Evolutionary conservation across 2,329 filamentous ascomycete genomes (phyloP).

Genomic region (Cladophialophora yegresii): DNA sequence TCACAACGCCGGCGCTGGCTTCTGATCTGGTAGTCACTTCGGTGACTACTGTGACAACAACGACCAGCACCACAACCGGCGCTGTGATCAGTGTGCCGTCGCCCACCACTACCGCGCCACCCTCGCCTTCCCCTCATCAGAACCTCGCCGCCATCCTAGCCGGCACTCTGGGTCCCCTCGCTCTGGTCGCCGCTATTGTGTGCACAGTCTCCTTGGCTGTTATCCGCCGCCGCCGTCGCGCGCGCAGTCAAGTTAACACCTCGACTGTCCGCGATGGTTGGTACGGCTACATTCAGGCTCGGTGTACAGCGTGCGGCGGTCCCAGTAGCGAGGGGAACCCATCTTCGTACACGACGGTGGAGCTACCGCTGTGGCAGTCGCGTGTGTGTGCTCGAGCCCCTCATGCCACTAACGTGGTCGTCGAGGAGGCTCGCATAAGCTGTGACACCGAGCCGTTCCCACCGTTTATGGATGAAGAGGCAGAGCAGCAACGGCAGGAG

Average conservation of each 20-base stretch:
- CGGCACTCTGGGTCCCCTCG: neutral
- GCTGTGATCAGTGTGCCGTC: neutral
- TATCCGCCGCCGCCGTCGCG: neutral
- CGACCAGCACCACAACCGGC: neutral
- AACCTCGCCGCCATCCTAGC: neutral
- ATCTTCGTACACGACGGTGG: neutral
- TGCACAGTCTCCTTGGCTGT: neutral
- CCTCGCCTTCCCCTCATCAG: neutral
- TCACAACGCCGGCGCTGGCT: neutral
- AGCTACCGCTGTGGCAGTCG: neutral
- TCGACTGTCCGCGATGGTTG: neutral
- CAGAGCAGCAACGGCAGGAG: neutral
- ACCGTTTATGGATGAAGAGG: neutral
- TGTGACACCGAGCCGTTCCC: neutral
- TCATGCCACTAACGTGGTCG: neutral
- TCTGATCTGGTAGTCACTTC: neutral
- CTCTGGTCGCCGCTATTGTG: neutral
- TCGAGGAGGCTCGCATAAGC: neutral
- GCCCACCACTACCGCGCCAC: too few relatives aligned
- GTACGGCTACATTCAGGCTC: neutral
- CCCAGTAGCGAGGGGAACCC: neutral
- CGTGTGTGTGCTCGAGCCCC: neutral
- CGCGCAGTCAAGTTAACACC: neutral
- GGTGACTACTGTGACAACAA: neutral
- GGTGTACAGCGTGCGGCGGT: neutral